Evolutionary conservation across 1,139 yeast genomes (phyloP).

Genomic region (Geotrichum fermentans): DNA sequence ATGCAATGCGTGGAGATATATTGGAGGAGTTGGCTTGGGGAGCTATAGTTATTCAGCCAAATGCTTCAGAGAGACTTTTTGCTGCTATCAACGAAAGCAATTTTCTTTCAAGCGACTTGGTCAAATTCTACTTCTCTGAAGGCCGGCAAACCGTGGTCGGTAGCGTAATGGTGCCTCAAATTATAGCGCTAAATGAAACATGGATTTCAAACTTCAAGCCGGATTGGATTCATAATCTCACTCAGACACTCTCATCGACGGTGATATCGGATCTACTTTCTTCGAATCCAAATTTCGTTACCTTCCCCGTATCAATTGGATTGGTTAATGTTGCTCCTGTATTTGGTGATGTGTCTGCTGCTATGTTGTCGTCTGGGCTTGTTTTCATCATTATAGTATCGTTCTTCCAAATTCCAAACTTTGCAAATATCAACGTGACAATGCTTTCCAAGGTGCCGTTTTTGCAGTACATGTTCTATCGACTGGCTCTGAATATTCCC

Average conservation of each 20-base stretch:
- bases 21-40: conserved; percentile 25
- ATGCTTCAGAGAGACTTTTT: conserved; percentile 26
- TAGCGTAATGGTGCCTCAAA: too few relatives aligned
- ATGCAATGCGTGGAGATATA: conserved; percentile 13
- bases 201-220: too few relatives aligned
- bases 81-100: conserved; percentile 8
- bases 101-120: background rate
- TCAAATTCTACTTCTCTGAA: conserved; percentile 24
- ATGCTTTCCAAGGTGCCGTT: conserved; percentile 46
- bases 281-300: conserved; percentile 27
- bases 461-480: conserved; percentile 46
- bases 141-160: background rate
- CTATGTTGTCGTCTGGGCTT: conserved; percentile 70
- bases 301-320: conserved; percentile 41
- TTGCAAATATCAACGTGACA: conserved; percentile 49
- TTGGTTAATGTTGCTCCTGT: conserved; percentile 43
- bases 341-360: conserved; percentile 48
- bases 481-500: conserved; percentile 46
- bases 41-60: conserved; percentile 22
- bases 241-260: conserved; percentile 20
- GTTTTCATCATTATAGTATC: conserved; percentile 70
- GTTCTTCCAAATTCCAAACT: conserved; percentile 54
- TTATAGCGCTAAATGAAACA: too few relatives aligned
- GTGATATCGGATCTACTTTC: conserved; percentile 26
- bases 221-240: background rate